Base-by-base conservation (phyloP, 805 yeast species). In the Scheffersomyces ergatensis region DNA sequence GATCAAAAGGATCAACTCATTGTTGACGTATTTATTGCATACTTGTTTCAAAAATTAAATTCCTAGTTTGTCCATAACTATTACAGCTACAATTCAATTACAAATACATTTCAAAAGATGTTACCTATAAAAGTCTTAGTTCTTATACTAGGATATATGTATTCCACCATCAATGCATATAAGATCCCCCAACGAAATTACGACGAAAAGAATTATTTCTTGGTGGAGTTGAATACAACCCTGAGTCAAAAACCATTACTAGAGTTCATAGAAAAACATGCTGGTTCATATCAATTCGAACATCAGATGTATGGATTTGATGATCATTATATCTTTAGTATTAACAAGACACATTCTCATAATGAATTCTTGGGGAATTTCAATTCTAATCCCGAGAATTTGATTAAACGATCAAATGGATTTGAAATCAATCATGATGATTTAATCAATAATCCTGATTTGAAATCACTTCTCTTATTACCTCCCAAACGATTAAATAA, bases 301-400 rank as follows among this genome's bases (percentile, higher is more conserved):
- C 87, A 85, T 56, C 75, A 68, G 18, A 77, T 80, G 2, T 70
- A 82, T 27, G 85, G 83, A 0, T 56, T 81, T 17, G 80, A 76
- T 17, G 69, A 80, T 45, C 83, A 82, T 56, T 80, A 76, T 56
- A 84, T 88, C 12, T 84, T 87, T 51, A 84, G 92, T 7, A 57
- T 77, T 20, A 47, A 59, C 24, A 76, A 76, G 48, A 40, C 48
- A 9, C 70, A 69, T 44, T 51, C 60, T 4, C 63, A 63, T 43
- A 60, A 55, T 44, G 48, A 46, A 19, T 51, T 53, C 25, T 51
- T 74, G 47, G 73, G 74, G 4, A 69, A 66, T 44, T n/a, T 14
- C n/a, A 14, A 7, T 14, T 7, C 7, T 14, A 57, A 66, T 42
- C 43, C 54, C 26, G 39, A 55, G 27, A 36, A 50, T 18, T 45